Evolutionary conservation across 495 filamentous ascomycete genomes (phyloP).

Genomic region (Penicillium turbatum): DNA sequence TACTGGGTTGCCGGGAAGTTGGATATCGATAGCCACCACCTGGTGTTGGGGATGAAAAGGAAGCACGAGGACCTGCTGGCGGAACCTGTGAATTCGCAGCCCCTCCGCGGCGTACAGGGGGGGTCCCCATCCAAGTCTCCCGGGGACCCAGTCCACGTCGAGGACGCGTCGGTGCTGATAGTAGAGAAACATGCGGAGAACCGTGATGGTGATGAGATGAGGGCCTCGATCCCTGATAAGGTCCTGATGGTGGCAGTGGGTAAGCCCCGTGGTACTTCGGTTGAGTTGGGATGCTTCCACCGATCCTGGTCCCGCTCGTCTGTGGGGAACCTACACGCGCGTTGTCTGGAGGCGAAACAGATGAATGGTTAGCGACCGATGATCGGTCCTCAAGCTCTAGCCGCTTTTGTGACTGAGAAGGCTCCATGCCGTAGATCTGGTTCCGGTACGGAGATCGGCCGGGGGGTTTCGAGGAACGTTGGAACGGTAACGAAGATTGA

Average conservation of each 20-base stretch:
- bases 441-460: conserved; percentile 13
- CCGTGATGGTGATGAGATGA: conserved; percentile 47
- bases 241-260: conserved; percentile 45
- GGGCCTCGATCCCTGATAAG: conserved; percentile 42
- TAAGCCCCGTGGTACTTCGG: conserved; percentile 33
- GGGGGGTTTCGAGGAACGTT: conserved; percentile 6
- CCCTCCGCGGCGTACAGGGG: conserved; percentile 38
- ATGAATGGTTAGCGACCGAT: not conserved
- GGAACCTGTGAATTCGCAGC: conserved; percentile 27
- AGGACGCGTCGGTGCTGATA: conserved; percentile 59
- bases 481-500: conserved; percentile 6
- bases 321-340: conserved; percentile 1
- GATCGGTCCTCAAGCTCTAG: not conserved
- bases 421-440: conserved; percentile 4
- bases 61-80: conserved; percentile 44
- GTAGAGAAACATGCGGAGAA: conserved; percentile 42
- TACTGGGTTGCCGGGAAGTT: conserved; percentile 47
- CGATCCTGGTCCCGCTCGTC: conserved; percentile 8
- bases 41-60: conserved; percentile 25
- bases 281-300: conserved; percentile 29
- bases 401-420: not conserved
- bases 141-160: conserved; percentile 45
- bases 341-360: conserved; percentile 2
- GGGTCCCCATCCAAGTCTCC: conserved; percentile 34
- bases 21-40: conserved; percentile 36